phyloP scores from a whole-genome alignment of 495 filamentous ascomycete genomes.

The Daldinia vernicosa region DNA sequence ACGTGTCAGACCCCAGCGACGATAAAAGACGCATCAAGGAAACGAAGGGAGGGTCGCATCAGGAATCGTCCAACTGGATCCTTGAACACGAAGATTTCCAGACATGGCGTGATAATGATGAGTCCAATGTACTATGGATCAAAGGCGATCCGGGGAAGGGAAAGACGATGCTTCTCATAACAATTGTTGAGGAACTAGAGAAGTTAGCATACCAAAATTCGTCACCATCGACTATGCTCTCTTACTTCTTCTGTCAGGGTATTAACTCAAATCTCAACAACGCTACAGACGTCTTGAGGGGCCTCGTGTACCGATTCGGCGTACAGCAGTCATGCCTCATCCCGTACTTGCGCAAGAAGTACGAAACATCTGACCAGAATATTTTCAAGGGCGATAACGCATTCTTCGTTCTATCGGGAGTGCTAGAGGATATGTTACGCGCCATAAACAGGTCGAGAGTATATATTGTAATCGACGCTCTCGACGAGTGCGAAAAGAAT shows the following conservation, averaged over 20 bases:
- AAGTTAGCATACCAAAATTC: not conserved
- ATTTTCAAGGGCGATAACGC: not conserved
- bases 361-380: not conserved
- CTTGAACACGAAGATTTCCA: not conserved
- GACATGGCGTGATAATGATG: not conserved
- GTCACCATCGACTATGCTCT: not conserved
- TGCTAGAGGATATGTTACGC: not conserved
- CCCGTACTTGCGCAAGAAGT: not conserved
- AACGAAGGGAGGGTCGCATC: not conserved
- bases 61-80: not conserved
- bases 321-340: not conserved
- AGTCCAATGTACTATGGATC: not conserved
- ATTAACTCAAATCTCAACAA: not conserved
- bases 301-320: not conserved
- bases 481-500: not conserved
- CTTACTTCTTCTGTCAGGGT: not conserved
- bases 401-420: not conserved
- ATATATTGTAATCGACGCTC: not conserved
- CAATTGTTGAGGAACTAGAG: not conserved
- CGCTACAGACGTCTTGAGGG: not conserved
- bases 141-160: not conserved
- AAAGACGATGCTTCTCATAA: not conserved
- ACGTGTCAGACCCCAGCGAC: not conserved
- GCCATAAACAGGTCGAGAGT: not conserved
- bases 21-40: not conserved